Percentiles rank a stretch among this genome's conserved stretches.
phyloP scores from a whole-genome alignment of 2,329 filamentous ascomycete genomes.

The Purpureocillium takamizusanense region DNA sequence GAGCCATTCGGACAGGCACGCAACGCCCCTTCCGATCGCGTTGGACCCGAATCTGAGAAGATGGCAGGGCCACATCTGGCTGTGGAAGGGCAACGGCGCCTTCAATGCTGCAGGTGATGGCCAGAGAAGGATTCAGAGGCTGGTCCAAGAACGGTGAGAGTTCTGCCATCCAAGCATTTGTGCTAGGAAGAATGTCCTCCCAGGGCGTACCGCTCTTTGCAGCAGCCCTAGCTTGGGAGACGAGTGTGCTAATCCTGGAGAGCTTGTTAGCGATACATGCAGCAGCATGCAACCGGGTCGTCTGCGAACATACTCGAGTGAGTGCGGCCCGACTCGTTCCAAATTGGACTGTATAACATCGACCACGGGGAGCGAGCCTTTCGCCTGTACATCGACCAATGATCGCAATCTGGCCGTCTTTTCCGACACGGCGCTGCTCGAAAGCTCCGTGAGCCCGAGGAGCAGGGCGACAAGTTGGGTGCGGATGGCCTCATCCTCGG shows the following conservation, averaged over 20 bases:
- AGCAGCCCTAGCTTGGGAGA: conserved; percentile 32
- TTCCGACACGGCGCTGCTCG: conserved; percentile 26
- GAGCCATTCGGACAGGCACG: conserved; percentile 63
- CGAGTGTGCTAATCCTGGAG: conserved; percentile 41
- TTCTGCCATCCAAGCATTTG: conserved; percentile 55
- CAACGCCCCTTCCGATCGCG: conserved; percentile 64
- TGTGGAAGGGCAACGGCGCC: conserved; percentile 56
- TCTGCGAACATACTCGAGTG: conserved; percentile 35
- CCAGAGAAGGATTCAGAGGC: conserved; percentile 52
- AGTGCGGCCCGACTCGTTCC: conserved; percentile 36
- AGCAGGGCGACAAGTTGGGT: conserved; percentile 43
- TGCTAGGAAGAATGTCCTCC: conserved; percentile 52
- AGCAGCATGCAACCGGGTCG: background rate
- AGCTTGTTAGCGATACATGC: background rate
- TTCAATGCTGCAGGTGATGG: conserved; percentile 64
- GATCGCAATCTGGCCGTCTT: conserved; percentile 33
- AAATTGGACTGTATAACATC: conserved; percentile 47
- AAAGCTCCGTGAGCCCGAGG: conserved; percentile 43
- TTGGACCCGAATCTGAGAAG: conserved; percentile 20
- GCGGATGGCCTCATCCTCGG: conserved; percentile 33
- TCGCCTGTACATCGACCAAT: conserved; percentile 33
- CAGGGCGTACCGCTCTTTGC: conserved; percentile 16
- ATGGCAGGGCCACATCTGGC: conserved; percentile 5
- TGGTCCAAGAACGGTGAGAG: conserved; percentile 44
- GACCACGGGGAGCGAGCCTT: conserved; percentile 34